Base-by-base conservation (phyloP, 495 filamentous ascomycete species). In the Hyaloscypha variabilis region DNA sequence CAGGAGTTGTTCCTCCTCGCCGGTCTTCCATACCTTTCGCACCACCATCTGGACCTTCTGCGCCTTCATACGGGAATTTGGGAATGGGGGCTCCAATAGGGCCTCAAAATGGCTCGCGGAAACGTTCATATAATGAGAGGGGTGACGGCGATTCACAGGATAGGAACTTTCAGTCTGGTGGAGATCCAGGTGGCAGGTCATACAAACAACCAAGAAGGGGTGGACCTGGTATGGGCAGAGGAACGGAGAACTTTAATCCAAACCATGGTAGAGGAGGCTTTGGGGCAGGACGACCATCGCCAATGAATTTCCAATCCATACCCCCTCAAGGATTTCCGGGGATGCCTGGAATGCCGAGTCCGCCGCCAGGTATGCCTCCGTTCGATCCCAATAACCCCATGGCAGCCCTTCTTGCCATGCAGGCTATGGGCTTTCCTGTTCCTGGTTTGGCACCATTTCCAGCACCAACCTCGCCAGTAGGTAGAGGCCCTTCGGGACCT, bases 171-270 rank as follows among this genome's bases (percentile, higher is more conserved):
- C 67, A 67, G 69, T 52, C 73, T 67, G 69, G 69, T 58, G 73
- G 68, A 1, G 67, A 70, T 36, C 21, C 29, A 11, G 62, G 76
- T 55, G 79, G 84, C 36, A 80, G 91, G 69, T 71, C 82, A 14
- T 80, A 87, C 65, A 97, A 97, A 76, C 91, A 92, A 68, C 80
- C 87, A 26, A 88, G 93, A 31, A 83, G 91, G 60, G 89, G 89
- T 4, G 86, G 83, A 17, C 77, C 67, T 23, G 73, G 84, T 21
- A 79, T 54, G 23, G 67, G 70, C 13, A 67, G 82, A 64, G 83
- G 85, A 56, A 68, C 65, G 31, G 67, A 71, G 30, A 72, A 69
- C 54, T 71, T 62, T 26, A 59, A 53, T 10, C 24, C 17, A 25
- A 65, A 67, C 26, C 56, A 55, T 8, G 69, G 72, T 17, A 56